phyloP scores from a whole-genome alignment of 1,284 basidiomycete genomes.

The Schizopora paradoxa region DNA sequence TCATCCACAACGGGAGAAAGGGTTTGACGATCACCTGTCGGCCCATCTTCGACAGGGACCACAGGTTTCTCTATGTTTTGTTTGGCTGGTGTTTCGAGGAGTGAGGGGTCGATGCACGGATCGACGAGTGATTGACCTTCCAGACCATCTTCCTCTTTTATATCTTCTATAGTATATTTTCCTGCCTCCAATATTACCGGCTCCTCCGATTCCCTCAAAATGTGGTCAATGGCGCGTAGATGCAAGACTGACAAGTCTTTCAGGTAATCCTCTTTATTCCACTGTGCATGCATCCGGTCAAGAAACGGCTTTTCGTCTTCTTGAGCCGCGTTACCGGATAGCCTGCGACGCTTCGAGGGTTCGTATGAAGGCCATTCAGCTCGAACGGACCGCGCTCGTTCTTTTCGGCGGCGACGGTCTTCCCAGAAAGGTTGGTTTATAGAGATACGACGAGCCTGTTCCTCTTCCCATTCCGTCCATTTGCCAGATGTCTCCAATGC shows the following conservation, averaged over 20 bases:
- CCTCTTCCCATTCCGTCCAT: slow-evolving; percentile 61
- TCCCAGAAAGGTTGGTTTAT: slow-evolving; percentile 31
- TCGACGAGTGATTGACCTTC: no score
- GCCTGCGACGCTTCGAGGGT: slow-evolving; percentile 23
- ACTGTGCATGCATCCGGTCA: slow-evolving; percentile 27
- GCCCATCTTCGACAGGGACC: slow-evolving; percentile 7
- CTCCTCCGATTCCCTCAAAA: slow-evolving; percentile 38
- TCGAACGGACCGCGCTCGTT: slow-evolving; percentile 19
- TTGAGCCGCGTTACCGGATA: slow-evolving; percentile 20
- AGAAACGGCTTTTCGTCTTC: no score
- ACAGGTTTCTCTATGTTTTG: neutral
- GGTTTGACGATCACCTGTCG: neutral
- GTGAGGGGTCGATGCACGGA: no score
- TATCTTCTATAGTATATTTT: no score
- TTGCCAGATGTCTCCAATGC: slow-evolving; percentile 55
- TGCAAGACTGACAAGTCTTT: slow-evolving; percentile 31
- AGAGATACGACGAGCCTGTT: slow-evolving; percentile 37
- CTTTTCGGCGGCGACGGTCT: slow-evolving; percentile 16
- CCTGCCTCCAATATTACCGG: no score
- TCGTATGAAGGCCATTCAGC: slow-evolving; percentile 21
- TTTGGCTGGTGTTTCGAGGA: no score
- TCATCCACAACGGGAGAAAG: slow-evolving; percentile 13
- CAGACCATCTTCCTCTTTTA: no score
- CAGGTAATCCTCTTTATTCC: slow-evolving; percentile 36
- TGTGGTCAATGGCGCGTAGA: slow-evolving; percentile 42